Evolutionary conservation across 305 asterid genomes (phyloP).

Genomic region (Euphrasia arctica): DNA sequence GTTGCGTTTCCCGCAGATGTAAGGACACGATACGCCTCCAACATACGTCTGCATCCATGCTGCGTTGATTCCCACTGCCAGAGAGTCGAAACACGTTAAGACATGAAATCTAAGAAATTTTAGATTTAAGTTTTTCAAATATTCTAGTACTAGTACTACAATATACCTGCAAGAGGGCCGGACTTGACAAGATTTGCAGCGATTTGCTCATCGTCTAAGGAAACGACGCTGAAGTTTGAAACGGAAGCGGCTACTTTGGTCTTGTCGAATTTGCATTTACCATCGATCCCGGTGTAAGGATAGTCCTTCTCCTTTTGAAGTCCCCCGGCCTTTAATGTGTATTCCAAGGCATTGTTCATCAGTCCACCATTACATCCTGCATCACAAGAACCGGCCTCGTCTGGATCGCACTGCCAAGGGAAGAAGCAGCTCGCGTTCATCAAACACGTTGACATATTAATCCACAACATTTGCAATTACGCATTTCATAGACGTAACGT

Average conservation of each 20-base stretch:
- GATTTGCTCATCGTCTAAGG: constrained; percentile 72
- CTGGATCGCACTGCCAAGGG: constrained; percentile 69
- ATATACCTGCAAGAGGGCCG: constrained; percentile 90
- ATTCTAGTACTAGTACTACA: no score
- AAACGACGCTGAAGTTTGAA: constrained; percentile 74
- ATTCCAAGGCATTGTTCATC: constrained; percentile 88
- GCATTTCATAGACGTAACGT: no score
- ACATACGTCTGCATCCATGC: constrained; percentile 89
- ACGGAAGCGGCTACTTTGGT: constrained; percentile 63
- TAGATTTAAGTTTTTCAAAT: no score
- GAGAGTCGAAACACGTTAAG: neutral
- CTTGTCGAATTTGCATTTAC: constrained; percentile 61
- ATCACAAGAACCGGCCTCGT: constrained; percentile 57
- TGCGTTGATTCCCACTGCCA: constrained; percentile 79
- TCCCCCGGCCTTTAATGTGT: constrained; percentile 76
- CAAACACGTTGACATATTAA: constrained; percentile 3
- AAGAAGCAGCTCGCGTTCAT: neutral
- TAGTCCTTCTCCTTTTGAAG: constrained; percentile 68
- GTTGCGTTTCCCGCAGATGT: constrained; percentile 43
- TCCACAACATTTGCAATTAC: neutral
- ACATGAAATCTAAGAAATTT: neutral
- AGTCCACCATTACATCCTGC: constrained; percentile 82
- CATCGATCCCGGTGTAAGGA: constrained; percentile 70
- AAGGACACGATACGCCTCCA: constrained; percentile 83
- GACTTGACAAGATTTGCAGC: constrained; percentile 80